These are phyloP conservation scores for Pluteus cervinus DNA, from an alignment of 768 basidiomycete species.

Conservation along the genomic window DNA sequence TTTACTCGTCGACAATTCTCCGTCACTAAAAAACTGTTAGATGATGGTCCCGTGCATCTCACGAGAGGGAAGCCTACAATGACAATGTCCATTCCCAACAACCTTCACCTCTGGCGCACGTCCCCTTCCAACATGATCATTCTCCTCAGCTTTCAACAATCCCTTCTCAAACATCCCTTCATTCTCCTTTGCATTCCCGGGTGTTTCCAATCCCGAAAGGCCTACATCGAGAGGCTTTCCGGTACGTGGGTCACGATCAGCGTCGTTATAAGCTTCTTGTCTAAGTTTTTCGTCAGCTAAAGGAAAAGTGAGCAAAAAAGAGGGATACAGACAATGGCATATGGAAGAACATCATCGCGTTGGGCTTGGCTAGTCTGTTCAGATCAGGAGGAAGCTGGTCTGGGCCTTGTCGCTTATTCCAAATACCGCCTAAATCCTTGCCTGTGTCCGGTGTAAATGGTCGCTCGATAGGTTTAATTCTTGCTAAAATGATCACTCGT, in stretches of 20 bases:
- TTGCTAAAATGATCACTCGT: constrained; percentile 24
- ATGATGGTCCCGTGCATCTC: constrained; percentile 1
- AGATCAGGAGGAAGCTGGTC: constrained; percentile 53
- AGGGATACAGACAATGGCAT: constrained; percentile 71
- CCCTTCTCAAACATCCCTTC: constrained; percentile 85
- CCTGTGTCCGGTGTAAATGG: constrained; percentile 78
- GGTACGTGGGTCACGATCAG: constrained; percentile 60
- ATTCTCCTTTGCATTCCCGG: constrained; percentile 62
- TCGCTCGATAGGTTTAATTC: constrained; percentile 69
- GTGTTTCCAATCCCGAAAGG: constrained; percentile 45
- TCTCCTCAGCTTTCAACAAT: constrained; percentile 66
- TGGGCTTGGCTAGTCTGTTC: constrained; percentile 77
- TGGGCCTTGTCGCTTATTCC: constrained; percentile 46
- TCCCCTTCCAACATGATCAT: constrained; percentile 46
- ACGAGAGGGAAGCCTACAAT: constrained; percentile 42
- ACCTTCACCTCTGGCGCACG: constrained; percentile 74
- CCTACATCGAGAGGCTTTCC: constrained; percentile 69
- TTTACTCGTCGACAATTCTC: constrained; percentile 83
- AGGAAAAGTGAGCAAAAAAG: neutral
- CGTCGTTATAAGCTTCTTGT: constrained; percentile 65
- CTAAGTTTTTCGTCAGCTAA: constrained; percentile 26
- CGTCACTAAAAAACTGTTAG: constrained; percentile 46
- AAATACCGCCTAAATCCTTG: constrained; percentile 62
- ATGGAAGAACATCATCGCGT: constrained; percentile 97
- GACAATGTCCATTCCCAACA: constrained; percentile 86